Evolutionary conservation across 177 flowering plant genomes (phyloP).

Genomic region (Vitis hybrid): DNA sequence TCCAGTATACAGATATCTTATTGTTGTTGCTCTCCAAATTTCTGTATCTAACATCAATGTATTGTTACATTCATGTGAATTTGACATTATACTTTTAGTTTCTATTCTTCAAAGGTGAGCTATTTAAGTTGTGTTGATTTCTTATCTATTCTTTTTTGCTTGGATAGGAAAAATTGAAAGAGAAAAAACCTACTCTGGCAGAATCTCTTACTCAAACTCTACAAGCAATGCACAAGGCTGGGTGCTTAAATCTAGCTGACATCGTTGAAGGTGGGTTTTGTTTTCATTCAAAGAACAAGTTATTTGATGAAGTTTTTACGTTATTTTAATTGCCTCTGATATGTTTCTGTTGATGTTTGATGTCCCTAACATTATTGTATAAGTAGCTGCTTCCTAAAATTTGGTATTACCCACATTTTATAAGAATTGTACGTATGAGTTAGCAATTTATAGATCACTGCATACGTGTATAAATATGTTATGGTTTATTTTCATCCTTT

Average conservation of each 20-base stretch:
- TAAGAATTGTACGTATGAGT: no score
- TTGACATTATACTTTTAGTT: neutral
- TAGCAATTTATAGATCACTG: no score
- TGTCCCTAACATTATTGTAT: no score
- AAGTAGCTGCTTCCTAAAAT: no score
- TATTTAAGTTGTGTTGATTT: conserved; percentile 2
- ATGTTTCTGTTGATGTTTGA: no score
- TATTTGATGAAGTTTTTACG: no score
- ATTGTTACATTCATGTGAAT: neutral
- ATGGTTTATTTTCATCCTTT: no score
- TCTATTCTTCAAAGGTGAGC: neutral
- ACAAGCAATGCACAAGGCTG: conserved; percentile 85
- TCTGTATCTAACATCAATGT: neutral
- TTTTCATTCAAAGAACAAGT: neutral
- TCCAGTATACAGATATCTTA: no score
- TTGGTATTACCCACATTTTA: no score
- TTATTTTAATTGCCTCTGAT: no score
- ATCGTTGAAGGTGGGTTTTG: conserved; percentile 73
- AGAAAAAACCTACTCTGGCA: conserved; percentile 80
- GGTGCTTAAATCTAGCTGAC: conserved; percentile 84
- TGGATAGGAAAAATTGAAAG: conserved; percentile 91
- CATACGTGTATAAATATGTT: no score
- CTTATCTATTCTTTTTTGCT: conserved; percentile 8
- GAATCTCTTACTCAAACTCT: conserved; percentile 89
- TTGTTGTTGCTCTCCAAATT: neutral